Base-by-base conservation (phyloP, 768 basidiomycete genomes). In the Leccinum imitatum region DNA sequence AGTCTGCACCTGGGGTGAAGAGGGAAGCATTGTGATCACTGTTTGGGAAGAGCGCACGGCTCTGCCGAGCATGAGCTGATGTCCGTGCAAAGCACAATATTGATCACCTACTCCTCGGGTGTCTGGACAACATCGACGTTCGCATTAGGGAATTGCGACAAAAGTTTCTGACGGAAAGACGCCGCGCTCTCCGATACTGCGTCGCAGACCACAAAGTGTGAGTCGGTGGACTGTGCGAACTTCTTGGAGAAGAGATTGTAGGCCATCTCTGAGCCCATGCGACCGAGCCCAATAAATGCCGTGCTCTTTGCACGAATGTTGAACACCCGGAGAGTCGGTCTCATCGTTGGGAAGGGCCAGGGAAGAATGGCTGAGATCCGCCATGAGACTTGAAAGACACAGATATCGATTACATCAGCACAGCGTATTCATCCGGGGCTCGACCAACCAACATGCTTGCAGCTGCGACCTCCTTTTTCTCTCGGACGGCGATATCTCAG, bases 11-110 rank as follows among this genome's bases (percentile, higher is more conserved):
- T 98, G 90, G 0, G 93, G 91, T 7, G 93, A 91, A 1, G 93
- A 95, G 0, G 95, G 95, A 2, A 98, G 80, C 93, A 96, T 95
- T 6, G 94, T 95, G 54, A 98, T 72, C 50, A 97, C 80, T 9
- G 84, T 87, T 50, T 78, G 74, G 17, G 90, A 89, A 23, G 81
- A 77, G 9, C 78, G 64, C n/a, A 85, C 78, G 6, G 89, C 90
- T 65, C 91, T 92, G 64, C 39, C 54, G 33, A 53, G 63, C 53
- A 53, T 69, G 59, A 57, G 59, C 39, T 47, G 63, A 31, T 50
- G 44, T 44, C 27, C 17, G 31, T 35, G 33, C 4, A 37, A 4
- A 47, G 50, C 37, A 55, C 35, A 10, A 62, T 59, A 46, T 46
- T 0, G 0, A 52, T 19, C 17, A 82, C 90, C 72, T 73, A 92